Percentiles rank a stretch among this genome's conserved stretches.
These are phyloP conservation scores for Tricladium varicosporioides DNA, from an alignment of 2,329 filamentous ascomycete species.

Conservation along the genomic window DNA sequence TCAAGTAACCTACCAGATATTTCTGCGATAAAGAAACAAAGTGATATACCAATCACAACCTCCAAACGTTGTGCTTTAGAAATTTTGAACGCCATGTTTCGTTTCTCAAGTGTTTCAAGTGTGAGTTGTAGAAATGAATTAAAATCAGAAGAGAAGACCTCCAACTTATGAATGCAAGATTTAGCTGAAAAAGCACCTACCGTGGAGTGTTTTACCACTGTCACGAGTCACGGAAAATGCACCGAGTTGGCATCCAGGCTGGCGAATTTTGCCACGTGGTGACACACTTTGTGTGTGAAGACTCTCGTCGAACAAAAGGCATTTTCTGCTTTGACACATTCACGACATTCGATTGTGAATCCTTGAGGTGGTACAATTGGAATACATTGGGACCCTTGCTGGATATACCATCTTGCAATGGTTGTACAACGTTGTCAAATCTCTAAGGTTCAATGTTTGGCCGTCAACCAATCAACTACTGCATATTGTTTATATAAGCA, in stretches of 20 bases:
- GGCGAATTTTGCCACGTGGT: not conserved
- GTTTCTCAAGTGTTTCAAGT: not conserved
- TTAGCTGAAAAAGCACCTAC: not conserved
- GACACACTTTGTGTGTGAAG: not conserved
- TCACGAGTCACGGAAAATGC: not conserved
- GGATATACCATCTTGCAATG: too few relatives aligned
- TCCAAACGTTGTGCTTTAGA: constrained; percentile 26
- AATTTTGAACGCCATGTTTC: not conserved
- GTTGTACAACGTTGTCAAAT: too few relatives aligned
- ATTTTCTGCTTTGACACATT: not conserved
- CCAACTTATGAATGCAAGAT: not conserved
- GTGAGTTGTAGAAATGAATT: not conserved
- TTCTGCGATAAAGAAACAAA: constrained; percentile 45
- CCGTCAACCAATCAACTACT: too few relatives aligned
- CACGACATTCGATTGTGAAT: too few relatives aligned
- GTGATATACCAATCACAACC: constrained; percentile 44
- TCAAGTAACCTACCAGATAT: constrained; percentile 38
- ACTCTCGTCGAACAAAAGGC: not conserved
- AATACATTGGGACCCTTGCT: too few relatives aligned
- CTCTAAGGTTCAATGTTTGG: too few relatives aligned
- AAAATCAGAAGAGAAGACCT: not conserved
- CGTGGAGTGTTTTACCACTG: not conserved
- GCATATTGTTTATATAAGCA: too few relatives aligned
- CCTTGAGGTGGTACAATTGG: too few relatives aligned
- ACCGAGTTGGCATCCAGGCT: not conserved